Conservation (phyloP, 345 rosid genomes). For the Dipteronia dyeriana region DNA sequence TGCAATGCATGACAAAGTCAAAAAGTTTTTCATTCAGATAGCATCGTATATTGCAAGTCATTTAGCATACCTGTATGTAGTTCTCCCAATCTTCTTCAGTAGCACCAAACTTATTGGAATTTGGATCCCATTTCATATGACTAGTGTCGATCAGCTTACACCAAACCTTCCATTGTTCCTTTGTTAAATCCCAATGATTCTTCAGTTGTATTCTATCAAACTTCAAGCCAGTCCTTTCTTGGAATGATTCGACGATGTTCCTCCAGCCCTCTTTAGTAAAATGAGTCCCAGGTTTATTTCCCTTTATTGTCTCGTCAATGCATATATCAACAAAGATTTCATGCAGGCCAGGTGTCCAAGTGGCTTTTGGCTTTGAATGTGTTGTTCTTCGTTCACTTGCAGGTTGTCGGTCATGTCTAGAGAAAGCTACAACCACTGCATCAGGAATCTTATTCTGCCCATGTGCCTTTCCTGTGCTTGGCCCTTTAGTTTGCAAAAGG, state of each 20-base stretch:
- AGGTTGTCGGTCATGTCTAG: constrained; percentile 9
- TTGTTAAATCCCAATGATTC: constrained; percentile 46
- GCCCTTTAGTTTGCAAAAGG: constrained; percentile 3
- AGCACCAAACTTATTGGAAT: constrained; percentile 36
- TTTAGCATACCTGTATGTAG: constrained; percentile 29
- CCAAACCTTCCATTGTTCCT: constrained; percentile 56
- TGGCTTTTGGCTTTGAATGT: constrained; percentile 26
- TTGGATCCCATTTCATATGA: constrained; percentile 54
- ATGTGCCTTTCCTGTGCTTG: constrained; percentile 10
- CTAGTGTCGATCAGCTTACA: constrained; percentile 35
- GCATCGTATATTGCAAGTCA: background rate
- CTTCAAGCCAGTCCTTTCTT: constrained; percentile 31
- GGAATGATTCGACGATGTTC: constrained; percentile 35
- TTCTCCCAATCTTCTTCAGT: constrained; percentile 42
- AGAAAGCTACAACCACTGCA: constrained; percentile 14
- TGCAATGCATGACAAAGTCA: background rate
- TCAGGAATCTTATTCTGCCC: constrained; percentile 10
- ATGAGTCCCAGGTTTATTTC: constrained; percentile 38
- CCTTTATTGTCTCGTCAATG: constrained; percentile 39
- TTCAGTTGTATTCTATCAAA: constrained; percentile 39
- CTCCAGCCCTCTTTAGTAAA: constrained; percentile 47
- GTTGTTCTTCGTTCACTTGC: constrained; percentile 29
- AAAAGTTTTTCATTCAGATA: constrained; percentile 8
- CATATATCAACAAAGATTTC: constrained; percentile 43
- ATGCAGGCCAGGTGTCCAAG: constrained; percentile 44